Evolutionary conservation across 2,329 filamentous ascomycete genomes (phyloP).

Genomic region (Periconia digitata): DNA sequence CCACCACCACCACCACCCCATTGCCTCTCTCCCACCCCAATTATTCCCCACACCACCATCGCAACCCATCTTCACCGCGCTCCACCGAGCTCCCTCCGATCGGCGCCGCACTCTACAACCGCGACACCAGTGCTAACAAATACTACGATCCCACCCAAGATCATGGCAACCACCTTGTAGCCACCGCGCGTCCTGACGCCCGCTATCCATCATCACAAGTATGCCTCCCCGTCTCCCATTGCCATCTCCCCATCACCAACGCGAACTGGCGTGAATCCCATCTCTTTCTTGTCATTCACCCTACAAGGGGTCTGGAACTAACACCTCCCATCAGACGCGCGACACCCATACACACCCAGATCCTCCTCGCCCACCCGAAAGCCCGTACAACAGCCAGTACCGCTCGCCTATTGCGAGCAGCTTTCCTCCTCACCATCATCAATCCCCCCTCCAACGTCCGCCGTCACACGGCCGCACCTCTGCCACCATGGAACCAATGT

Average conservation of each 20-base stretch:
- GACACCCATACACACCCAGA: conserved; percentile 36
- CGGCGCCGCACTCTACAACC: conserved; percentile 41
- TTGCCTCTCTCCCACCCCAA: conserved; percentile 14
- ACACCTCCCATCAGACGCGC: conserved; percentile 30
- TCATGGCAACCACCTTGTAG: conserved; percentile 41
- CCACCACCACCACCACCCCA: conserved; percentile 27
- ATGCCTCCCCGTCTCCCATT: conserved; percentile 10
- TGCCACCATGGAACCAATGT: conserved; percentile 37
- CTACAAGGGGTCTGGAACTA: conserved; percentile 22
- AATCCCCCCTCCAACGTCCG: conserved; percentile 41
- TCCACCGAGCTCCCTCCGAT: conserved; percentile 44
- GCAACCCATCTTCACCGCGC: conserved; percentile 39
- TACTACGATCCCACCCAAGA: conserved; percentile 56
- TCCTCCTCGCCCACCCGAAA: conserved; percentile 34
- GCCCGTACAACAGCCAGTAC: conserved; percentile 42
- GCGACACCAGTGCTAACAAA: conserved; percentile 45
- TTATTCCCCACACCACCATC: conserved; percentile 16
- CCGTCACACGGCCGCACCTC: conserved; percentile 37
- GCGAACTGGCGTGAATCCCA: background rate
- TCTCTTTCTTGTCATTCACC: conserved; percentile 3
- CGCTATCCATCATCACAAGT: conserved; percentile 37
- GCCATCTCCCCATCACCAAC: conserved; percentile 3
- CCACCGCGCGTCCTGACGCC: conserved; percentile 35
- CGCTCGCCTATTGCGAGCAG: conserved; percentile 38
- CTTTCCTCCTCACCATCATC: conserved; percentile 42